These are phyloP conservation scores for Paraphaeosphaeria minitans DNA, from an alignment of 2,329 filamentous ascomycete genomes.

Conservation along the genomic window DNA sequence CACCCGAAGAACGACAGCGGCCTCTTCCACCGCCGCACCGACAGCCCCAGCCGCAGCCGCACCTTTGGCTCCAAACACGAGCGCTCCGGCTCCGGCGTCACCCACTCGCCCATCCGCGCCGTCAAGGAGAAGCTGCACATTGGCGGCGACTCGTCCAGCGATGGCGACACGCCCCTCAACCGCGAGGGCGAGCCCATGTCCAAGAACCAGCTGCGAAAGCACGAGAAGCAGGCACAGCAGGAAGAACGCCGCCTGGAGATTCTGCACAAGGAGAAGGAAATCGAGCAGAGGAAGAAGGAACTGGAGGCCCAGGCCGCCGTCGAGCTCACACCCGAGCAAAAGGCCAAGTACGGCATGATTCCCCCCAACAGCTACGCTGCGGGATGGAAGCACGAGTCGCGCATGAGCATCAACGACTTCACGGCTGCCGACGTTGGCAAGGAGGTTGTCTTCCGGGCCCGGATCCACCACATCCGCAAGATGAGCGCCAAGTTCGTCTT, in stretches of 20 bases:
- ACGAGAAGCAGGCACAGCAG: slow-evolving; percentile 51
- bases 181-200: slow-evolving; percentile 57
- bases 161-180: slow-evolving; percentile 50
- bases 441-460: slow-evolving; percentile 69
- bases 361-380: slow-evolving; percentile 64
- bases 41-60: slow-evolving; percentile 38
- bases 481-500: slow-evolving; percentile 85
- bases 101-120: slow-evolving; percentile 46
- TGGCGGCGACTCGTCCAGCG: slow-evolving; percentile 39
- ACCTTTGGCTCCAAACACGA: slow-evolving; percentile 27
- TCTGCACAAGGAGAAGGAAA: slow-evolving; percentile 51
- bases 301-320: slow-evolving; percentile 55
- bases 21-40: slow-evolving; percentile 45
- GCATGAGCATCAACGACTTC: slow-evolving; percentile 58
- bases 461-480: slow-evolving; percentile 78
- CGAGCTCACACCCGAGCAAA: slow-evolving; percentile 64
- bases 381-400: slow-evolving; percentile 54
- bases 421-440: slow-evolving; percentile 60
- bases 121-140: slow-evolving; percentile 50
- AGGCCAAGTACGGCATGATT: slow-evolving; percentile 62
- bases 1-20: slow-evolving; percentile 29
- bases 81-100: slow-evolving; percentile 32
- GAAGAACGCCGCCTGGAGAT: slow-evolving; percentile 53
- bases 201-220: slow-evolving; percentile 56
- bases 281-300: slow-evolving; percentile 54